A percentile compares a stretch with the other conserved stretches of the same genome.
phyloP scores from a whole-genome alignment of 805 yeast genomes.

The Ogataea paraovalis region DNA sequence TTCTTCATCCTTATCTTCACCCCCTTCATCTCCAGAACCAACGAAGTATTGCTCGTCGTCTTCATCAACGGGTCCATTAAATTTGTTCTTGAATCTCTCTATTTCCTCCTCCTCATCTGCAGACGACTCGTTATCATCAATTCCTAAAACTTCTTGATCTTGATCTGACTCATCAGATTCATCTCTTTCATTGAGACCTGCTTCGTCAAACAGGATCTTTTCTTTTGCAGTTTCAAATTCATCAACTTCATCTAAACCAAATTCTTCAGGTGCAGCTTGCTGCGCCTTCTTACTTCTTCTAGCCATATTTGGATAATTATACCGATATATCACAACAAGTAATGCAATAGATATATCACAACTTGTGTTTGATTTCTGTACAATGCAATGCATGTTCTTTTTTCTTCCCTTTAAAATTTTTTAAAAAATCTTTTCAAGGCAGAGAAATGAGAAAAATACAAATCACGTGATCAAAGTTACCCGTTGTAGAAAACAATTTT shows the following conservation, averaged over 20 bases:
- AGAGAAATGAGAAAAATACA: no score
- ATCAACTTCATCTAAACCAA: constrained; percentile 65
- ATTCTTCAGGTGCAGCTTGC: constrained; percentile 30
- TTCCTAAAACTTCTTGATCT: constrained; percentile 31
- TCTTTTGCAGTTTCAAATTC: constrained; percentile 60
- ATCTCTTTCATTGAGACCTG: constrained; percentile 38
- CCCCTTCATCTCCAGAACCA: constrained; percentile 31
- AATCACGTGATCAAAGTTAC: neutral
- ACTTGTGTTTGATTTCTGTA: no score
- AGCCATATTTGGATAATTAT: constrained; percentile 6
- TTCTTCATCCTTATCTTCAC: constrained; percentile 30
- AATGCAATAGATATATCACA: no score
- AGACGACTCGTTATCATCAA: constrained; percentile 41
- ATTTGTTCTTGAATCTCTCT: constrained; percentile 31
- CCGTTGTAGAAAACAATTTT: neutral
- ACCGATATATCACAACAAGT: no score
- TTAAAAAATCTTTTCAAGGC: neutral
- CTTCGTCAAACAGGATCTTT: constrained; percentile 50
- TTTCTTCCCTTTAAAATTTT: no score
- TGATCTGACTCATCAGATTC: constrained; percentile 33
- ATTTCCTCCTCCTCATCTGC: constrained; percentile 44
- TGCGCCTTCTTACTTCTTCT: constrained; percentile 8
- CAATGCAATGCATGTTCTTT: no score
- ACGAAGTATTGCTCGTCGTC: constrained; percentile 45
- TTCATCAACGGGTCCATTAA: constrained; percentile 42